Percentiles rank a stretch among this genome's conserved stretches.
Evolutionary conservation across 345 rosid species (phyloP).

Genomic region (Stellera chamaejasme): DNA sequence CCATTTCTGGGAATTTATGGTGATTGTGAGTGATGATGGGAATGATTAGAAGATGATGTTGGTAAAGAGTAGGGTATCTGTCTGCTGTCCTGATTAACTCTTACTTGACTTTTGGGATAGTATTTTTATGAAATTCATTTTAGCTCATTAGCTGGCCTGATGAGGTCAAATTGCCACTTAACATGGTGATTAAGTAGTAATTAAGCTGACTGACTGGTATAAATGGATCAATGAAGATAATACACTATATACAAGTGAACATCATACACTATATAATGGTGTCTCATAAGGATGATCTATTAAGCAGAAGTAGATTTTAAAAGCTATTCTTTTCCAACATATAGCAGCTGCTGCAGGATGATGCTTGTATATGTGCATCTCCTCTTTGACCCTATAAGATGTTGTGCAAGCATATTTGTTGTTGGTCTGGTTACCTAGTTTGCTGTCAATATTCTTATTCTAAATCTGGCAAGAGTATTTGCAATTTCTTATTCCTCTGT

Average conservation of each 20-base stretch:
- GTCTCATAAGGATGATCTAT: no score
- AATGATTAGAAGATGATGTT: slow-evolving; percentile 24
- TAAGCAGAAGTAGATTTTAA: no score
- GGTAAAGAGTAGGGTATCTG: slow-evolving; percentile 21
- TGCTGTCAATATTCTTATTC: neutral
- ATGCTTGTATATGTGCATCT: slow-evolving; percentile 1
- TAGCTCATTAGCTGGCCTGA: slow-evolving; percentile 5
- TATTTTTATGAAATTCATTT: neutral
- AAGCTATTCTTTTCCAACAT: neutral
- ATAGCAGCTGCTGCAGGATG: neutral
- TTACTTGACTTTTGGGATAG: slow-evolving; percentile 14
- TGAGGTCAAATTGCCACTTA: slow-evolving; percentile 15
- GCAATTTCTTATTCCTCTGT: neutral
- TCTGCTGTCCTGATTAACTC: slow-evolving; percentile 15
- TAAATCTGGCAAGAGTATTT: no score
- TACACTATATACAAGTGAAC: no score
- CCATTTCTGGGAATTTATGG: slow-evolving; percentile 39
- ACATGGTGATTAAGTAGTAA: slow-evolving; percentile 2
- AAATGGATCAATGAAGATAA: no score
- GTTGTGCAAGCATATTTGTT: neutral
- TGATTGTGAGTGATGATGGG: slow-evolving; percentile 16
- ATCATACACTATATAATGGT: no score
- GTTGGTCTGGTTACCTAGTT: neutral
- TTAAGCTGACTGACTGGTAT: neutral
- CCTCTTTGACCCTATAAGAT: neutral